Percentiles rank a stretch among this genome's conserved stretches.
phyloP scores from a whole-genome alignment of 2,329 filamentous ascomycete species.

The Ophiostoma sp. region DNA sequence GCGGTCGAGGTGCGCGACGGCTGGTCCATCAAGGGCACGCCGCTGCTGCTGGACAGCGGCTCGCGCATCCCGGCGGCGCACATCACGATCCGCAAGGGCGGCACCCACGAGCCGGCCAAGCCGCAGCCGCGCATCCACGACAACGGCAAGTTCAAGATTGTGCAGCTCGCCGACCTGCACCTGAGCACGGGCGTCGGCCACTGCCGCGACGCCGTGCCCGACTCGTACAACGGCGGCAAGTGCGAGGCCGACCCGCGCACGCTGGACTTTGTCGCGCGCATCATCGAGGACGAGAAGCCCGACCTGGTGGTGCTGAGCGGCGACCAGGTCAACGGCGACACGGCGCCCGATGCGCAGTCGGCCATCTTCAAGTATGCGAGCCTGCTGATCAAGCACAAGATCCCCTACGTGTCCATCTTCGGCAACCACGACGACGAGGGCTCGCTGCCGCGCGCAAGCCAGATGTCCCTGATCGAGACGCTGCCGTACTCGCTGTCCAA shows the following conservation, averaged over 20 bases:
- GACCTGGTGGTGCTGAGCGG: conserved; percentile 88
- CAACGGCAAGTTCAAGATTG: conserved; percentile 92
- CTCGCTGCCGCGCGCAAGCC: conserved; percentile 64
- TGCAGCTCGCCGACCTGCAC: conserved; percentile 93
- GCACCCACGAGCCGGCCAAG: conserved; percentile 57
- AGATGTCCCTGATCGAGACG: conserved; percentile 81
- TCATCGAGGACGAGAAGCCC: conserved; percentile 89
- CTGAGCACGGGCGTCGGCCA: conserved; percentile 80
- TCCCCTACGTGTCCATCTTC: conserved; percentile 89
- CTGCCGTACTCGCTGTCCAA: conserved; percentile 86
- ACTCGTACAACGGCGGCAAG: conserved; percentile 62
- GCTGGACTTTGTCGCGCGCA: conserved; percentile 74
- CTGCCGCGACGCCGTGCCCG: conserved; percentile 82
- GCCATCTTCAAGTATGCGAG: conserved; percentile 91
- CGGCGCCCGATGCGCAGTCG: conserved; percentile 82
- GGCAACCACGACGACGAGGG: conserved; percentile 97
- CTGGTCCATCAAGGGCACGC: conserved; percentile 73
- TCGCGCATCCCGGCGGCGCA: conserved; percentile 62
- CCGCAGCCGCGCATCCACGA: conserved; percentile 73
- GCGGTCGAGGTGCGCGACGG: conserved; percentile 82
- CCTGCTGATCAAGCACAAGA: conserved; percentile 75
- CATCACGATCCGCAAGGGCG: conserved; percentile 71
- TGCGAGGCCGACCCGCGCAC: conserved; percentile 92
- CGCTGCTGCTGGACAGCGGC: conserved; percentile 62
- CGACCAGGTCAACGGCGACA: conserved; percentile 93